These are phyloP conservation scores for Auricularia sp. DNA, from an alignment of 768 basidiomycete genomes.

Conservation along the genomic window DNA sequence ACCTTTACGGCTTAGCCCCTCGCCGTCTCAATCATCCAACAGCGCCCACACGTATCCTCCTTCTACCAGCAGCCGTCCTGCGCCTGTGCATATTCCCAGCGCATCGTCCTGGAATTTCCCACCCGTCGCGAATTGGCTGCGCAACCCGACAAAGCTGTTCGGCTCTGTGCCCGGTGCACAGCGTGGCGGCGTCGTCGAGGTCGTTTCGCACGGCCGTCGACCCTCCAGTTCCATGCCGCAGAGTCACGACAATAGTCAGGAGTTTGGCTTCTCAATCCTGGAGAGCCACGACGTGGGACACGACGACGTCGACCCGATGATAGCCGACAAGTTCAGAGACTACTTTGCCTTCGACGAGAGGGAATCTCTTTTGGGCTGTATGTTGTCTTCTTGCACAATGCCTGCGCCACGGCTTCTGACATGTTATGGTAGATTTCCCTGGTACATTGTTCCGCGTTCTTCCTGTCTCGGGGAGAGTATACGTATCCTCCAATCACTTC, in stretches of 20 bases:
- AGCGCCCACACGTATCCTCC: neutral
- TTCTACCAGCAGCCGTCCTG: neutral
- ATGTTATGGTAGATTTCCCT: slow-evolving; percentile 61
- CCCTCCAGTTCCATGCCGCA: neutral
- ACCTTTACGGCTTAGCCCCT: slow-evolving; percentile 4
- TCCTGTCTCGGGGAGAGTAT: slow-evolving; percentile 82
- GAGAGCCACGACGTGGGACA: slow-evolving; percentile 52
- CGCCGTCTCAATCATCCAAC: neutral
- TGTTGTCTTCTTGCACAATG: slow-evolving; percentile 22
- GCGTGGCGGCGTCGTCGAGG: neutral
- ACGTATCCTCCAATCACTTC: slow-evolving; percentile 84
- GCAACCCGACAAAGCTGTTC: slow-evolving; percentile 19
- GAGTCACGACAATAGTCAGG: slow-evolving; percentile 13
- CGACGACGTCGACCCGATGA: slow-evolving; percentile 43
- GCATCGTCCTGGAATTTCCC: neutral
- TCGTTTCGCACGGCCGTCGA: neutral
- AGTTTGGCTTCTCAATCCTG: slow-evolving; percentile 72
- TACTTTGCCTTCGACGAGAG: slow-evolving; percentile 84
- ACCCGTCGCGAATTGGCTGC: slow-evolving; percentile 60
- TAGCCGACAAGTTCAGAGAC: slow-evolving; percentile 62
- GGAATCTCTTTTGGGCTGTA: slow-evolving; percentile 81
- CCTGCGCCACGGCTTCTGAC: slow-evolving; percentile 13
- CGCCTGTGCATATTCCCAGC: neutral
- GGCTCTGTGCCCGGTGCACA: neutral
- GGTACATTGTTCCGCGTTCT: slow-evolving; percentile 83